Conservation (phyloP, 495 filamentous ascomycete species). For the Chaetomium fimeti region DNA sequence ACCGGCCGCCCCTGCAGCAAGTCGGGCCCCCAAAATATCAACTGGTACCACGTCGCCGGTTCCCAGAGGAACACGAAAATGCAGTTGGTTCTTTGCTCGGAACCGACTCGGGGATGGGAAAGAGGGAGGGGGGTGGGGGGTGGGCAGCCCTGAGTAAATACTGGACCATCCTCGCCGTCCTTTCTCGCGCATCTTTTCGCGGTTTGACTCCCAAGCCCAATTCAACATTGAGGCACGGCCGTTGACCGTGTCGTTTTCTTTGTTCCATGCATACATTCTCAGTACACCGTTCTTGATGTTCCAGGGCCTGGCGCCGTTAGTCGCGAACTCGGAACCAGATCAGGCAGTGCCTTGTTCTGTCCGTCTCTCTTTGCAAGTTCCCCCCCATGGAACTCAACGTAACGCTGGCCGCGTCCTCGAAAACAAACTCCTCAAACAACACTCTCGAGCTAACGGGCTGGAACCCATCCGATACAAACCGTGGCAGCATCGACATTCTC, state of each 20-base stretch:
- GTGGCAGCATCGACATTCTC: conserved; percentile 25
- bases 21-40: background rate
- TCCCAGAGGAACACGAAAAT: background rate
- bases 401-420: background rate
- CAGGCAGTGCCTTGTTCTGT: background rate
- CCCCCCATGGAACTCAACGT: background rate
- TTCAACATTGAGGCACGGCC: background rate
- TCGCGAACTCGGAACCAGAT: background rate
- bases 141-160: too few species aligned
- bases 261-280: background rate
- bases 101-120: too few species aligned
- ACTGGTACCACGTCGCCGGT: background rate
- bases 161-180: background rate
- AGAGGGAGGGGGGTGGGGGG: too few species aligned
- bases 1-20: background rate
- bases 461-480: background rate
- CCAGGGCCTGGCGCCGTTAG: background rate
- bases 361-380: background rate
- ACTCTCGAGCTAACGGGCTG: background rate
- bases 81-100: background rate
- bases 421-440: background rate
- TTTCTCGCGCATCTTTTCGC: background rate
- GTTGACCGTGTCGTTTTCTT: background rate
- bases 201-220: background rate
- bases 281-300: background rate